A percentile compares a stretch with the other conserved stretches of the same genome.
These are phyloP conservation scores for Aureobasidium subglaciale DNA, from an alignment of 2,329 filamentous ascomycete species.

Conservation along the genomic window DNA sequence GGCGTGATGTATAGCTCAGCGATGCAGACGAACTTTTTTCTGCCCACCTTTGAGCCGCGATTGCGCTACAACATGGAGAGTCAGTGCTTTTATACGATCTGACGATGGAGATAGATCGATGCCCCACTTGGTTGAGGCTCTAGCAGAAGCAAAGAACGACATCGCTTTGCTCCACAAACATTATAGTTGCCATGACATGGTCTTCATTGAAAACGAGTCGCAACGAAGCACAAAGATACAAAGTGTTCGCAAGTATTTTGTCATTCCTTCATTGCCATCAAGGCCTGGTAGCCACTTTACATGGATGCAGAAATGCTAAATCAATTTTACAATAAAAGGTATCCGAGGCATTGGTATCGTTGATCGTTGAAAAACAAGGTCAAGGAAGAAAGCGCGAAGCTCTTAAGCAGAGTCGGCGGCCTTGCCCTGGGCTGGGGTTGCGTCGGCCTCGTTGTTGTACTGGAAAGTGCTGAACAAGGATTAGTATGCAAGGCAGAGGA, in stretches of 20 bases:
- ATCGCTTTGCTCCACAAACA: too few relatives aligned
- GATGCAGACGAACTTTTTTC: not conserved
- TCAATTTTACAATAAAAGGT: not conserved
- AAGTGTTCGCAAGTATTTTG: not conserved
- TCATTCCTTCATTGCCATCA: constrained; percentile 6
- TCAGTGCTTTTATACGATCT: constrained; percentile 4
- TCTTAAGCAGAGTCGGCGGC: constrained; percentile 20
- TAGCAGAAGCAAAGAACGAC: not conserved
- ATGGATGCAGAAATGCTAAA: not conserved
- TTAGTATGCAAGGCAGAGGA: not conserved
- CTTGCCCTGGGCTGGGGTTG: constrained; percentile 31
- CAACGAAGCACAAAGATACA: too few relatives aligned
- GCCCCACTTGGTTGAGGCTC: constrained; percentile 7
- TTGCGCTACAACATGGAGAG: not conserved
- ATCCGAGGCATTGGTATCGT: constrained; percentile 12
- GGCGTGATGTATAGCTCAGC: too few relatives aligned
- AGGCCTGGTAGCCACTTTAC: not conserved
- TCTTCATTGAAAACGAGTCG: too few relatives aligned
- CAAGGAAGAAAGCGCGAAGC: not conserved
- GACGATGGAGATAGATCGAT: constrained; percentile 1
- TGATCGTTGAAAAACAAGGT: constrained; percentile 5
- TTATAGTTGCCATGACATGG: too few relatives aligned
- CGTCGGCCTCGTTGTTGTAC: constrained; percentile 34
- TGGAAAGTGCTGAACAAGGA: constrained; percentile 31
- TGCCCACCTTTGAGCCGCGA: not conserved